These are phyloP conservation scores for Amphirosellinia nigrospora DNA, from an alignment of 495 filamentous ascomycete genomes.

Conservation along the genomic window DNA sequence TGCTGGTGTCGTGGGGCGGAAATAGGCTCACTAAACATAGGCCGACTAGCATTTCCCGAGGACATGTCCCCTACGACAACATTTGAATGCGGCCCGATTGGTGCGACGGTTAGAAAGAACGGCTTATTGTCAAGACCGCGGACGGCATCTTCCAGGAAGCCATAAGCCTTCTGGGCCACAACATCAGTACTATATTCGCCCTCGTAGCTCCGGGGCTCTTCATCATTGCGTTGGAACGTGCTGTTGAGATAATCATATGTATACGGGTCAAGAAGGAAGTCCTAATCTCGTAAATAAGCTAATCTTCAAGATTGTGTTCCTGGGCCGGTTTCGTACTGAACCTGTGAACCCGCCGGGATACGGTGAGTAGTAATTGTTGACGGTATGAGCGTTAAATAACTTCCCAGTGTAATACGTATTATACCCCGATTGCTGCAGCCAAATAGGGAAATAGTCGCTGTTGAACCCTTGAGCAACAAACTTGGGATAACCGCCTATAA, in stretches of 20 bases:
- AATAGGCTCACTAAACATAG: conserved; percentile 55
- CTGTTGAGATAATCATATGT: conserved; percentile 71
- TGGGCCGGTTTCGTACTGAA: conserved; percentile 34
- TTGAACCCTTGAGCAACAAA: conserved; percentile 68
- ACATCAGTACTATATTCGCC: conserved; percentile 66
- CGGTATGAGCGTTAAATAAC: conserved; percentile 65
- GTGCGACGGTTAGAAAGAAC: conserved; percentile 68
- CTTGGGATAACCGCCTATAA: conserved; percentile 67
- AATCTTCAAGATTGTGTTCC: neutral
- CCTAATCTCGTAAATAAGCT: conserved; percentile 32
- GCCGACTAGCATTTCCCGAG: neutral
- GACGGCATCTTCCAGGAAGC: conserved; percentile 65
- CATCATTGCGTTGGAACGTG: conserved; percentile 65
- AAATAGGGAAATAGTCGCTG: conserved; percentile 66
- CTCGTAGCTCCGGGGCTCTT: conserved; percentile 59
- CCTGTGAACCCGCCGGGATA: conserved; percentile 59
- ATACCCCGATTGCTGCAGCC: conserved; percentile 69
- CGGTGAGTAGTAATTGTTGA: conserved; percentile 61
- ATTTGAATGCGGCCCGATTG: conserved; percentile 68
- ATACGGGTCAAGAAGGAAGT: conserved; percentile 70
- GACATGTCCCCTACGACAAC: conserved; percentile 43
- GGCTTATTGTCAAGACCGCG: conserved; percentile 52
- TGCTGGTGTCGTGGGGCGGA: conserved; percentile 49
- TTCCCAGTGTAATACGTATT: conserved; percentile 73
- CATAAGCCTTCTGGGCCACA: conserved; percentile 64